Evolutionary conservation across 371 early-diverging fungal genomes (phyloP).

Genomic region (Capillidium rhysosporum): DNA sequence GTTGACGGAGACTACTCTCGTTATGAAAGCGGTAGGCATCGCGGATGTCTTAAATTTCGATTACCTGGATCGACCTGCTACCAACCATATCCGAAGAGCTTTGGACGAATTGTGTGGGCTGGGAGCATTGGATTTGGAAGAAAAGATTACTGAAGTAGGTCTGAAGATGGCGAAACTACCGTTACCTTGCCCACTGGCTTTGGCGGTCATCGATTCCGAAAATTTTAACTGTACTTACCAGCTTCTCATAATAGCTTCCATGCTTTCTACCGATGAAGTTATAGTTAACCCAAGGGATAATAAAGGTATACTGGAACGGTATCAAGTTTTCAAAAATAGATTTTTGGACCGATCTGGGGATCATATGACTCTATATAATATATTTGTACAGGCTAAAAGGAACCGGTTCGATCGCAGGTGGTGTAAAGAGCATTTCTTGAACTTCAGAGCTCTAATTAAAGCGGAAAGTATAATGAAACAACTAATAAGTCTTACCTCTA

Average conservation of each 20-base stretch:
- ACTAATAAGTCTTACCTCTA: constrained; percentile 67
- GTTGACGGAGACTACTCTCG: constrained; percentile 65
- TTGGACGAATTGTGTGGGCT: constrained; percentile 81
- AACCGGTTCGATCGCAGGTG: constrained; percentile 57
- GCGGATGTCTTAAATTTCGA: constrained; percentile 85
- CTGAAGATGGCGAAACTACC: constrained; percentile 90
- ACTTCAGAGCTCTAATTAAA: constrained; percentile 58
- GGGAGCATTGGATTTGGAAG: constrained; percentile 84
- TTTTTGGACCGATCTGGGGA: constrained; percentile 59
- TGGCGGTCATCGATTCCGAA: constrained; percentile 45
- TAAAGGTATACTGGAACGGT: constrained; percentile 51
- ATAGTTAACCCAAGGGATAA: constrained; percentile 62
- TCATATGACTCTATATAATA: constrained; percentile 68
- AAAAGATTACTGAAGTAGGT: constrained; percentile 81
- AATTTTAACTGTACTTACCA: constrained; percentile 23
- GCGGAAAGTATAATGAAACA: constrained; percentile 82
- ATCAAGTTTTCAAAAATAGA: constrained; percentile 47
- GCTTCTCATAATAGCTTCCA: constrained; percentile 30
- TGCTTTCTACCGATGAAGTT: constrained; percentile 74
- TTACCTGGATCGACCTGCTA: constrained; percentile 87
- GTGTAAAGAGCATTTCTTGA: constrained; percentile 84
- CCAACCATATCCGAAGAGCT: constrained; percentile 59
- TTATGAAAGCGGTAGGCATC: constrained; percentile 81
- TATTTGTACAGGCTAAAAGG: constrained; percentile 75
- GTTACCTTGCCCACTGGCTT: constrained; percentile 79